Evolutionary conservation across 805 yeast genomes (phyloP).

Genomic region (Candida taoyuanica): DNA sequence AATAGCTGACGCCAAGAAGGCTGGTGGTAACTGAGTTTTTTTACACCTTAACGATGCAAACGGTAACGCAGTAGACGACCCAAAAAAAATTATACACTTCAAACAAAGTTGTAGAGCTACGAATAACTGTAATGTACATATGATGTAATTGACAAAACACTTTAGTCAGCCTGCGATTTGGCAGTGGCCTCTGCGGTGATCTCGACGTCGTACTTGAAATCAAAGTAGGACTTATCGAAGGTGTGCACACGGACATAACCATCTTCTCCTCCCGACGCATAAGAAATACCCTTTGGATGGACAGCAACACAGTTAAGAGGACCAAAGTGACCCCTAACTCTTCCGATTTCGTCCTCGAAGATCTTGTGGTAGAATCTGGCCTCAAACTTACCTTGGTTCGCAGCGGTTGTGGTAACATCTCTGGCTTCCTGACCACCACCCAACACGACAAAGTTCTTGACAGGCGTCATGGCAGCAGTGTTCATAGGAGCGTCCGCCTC

Average conservation of each 20-base stretch:
- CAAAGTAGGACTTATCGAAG: conserved; percentile 89
- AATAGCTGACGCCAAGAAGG: conserved; percentile 48
- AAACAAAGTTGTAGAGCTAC: no score
- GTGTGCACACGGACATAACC: conserved; percentile 93
- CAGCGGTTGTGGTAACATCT: conserved; percentile 95
- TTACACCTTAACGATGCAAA: no score
- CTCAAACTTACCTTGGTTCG: conserved; percentile 93
- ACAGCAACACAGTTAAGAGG: conserved; percentile 92
- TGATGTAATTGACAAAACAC: no score
- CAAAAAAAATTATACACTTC: no score
- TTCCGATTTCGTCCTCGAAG: conserved; percentile 92
- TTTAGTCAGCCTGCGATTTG: conserved; percentile 9
- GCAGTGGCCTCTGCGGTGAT: conserved; percentile 56
- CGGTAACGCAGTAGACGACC: no score
- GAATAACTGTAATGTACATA: no score
- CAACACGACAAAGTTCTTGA: conserved; percentile 83
- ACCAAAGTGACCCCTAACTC: conserved; percentile 98
- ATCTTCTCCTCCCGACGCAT: conserved; percentile 98
- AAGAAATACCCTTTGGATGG: conserved; percentile 90
- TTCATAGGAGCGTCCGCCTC: conserved; percentile 91
- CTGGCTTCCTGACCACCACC: conserved; percentile 99
- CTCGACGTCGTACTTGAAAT: conserved; percentile 89
- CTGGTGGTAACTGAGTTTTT: conserved; percentile 30
- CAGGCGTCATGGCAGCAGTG: conserved; percentile 90
- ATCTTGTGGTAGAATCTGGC: conserved; percentile 94